A percentile compares a stretch with the other conserved stretches of the same genome.
Conservation (phyloP, 306 rosid species). For the Cicer cuneatum region DNA sequence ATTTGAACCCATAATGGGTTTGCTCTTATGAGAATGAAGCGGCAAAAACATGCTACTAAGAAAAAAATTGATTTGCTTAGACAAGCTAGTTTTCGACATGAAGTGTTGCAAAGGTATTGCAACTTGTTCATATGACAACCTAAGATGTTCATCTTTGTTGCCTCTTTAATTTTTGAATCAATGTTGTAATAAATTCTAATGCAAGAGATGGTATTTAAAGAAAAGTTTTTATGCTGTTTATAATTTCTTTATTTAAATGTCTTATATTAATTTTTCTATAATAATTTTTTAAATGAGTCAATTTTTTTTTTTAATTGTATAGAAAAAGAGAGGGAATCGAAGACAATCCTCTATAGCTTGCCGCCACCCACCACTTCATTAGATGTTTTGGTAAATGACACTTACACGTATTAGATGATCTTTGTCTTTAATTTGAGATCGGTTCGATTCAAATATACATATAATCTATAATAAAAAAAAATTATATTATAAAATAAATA, state of each 20-base stretch:
- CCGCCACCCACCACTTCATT: too few species aligned
- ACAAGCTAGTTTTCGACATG: conserved; percentile 7
- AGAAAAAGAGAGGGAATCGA: too few species aligned
- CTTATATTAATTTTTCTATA: neutral
- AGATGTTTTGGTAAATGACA: too few species aligned
- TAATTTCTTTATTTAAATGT: neutral
- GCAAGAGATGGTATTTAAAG: neutral
- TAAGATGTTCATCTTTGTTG: neutral
- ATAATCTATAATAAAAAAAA: too few species aligned
- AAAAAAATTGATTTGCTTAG: conserved; percentile 31
- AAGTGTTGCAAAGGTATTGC: conserved; percentile 38
- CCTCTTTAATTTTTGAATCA: neutral
- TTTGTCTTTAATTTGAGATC: too few species aligned
- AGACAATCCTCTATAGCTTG: too few species aligned
- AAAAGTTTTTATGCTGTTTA: neutral
- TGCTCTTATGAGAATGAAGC: conserved; percentile 32
- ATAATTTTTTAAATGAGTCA: too few species aligned
- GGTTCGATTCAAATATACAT: too few species aligned
- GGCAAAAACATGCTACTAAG: conserved; percentile 25
- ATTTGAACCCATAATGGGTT: conserved; percentile 55
- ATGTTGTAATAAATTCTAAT: neutral
- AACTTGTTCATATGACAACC: conserved; percentile 25
- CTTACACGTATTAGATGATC: too few species aligned
- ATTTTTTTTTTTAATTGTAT: neutral
- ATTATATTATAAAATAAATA: too few species aligned